Evolutionary conservation across 345 rosid species (phyloP), one percentile per base, ranked within the genome.

Genomic region (Dimocarpus longan): DNA sequence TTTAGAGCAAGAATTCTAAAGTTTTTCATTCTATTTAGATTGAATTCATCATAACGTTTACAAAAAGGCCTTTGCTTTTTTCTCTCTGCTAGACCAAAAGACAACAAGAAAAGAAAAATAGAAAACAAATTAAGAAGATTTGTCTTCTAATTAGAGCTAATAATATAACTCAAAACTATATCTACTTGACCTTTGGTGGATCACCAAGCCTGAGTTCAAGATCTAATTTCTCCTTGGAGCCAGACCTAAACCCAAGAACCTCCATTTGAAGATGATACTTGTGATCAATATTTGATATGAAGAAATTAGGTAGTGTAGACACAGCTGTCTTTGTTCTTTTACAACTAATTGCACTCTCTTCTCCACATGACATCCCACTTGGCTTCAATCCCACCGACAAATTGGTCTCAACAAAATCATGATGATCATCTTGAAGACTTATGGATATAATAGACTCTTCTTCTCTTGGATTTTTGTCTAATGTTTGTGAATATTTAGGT

Each of bases 181-280:
- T n/a, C 60, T 85, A 89, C 80, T 87, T 90, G 81, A 89, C 84
- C 43, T 86, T 79, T 62, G 89, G 83, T n/a, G 89, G 83, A 76
- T 86, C 73, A 60, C 98, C 97, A 79, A 94, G 95, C 89, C 95
- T 86, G 76, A 94, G 94, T 89, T 94, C 98, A 83, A 94, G 98
- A 87, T 94, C 97, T 85, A 94, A 79, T 54, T 86, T 93, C 12
- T 90, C 91, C 69, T 78, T 76, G 80, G 86, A 81, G 57, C 43
- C 75, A n/a, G 78, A 60, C 73, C 72, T 70, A 21, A 84, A 73
- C 71, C 85, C 88, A 78, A 57, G 69, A 22, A 78, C 85, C 78
- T 85, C 83, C 68, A 81, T 75, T 65, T 78, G 85, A 76, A 74
- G 71, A 67, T 75, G 66, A 66, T n/a, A 78, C 16, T 75, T 83